A percentile compares a stretch with the other conserved stretches of the same genome.
These are phyloP conservation scores for Echites panduratus DNA, from an alignment of 257 asterid species.

Conservation along the genomic window DNA sequence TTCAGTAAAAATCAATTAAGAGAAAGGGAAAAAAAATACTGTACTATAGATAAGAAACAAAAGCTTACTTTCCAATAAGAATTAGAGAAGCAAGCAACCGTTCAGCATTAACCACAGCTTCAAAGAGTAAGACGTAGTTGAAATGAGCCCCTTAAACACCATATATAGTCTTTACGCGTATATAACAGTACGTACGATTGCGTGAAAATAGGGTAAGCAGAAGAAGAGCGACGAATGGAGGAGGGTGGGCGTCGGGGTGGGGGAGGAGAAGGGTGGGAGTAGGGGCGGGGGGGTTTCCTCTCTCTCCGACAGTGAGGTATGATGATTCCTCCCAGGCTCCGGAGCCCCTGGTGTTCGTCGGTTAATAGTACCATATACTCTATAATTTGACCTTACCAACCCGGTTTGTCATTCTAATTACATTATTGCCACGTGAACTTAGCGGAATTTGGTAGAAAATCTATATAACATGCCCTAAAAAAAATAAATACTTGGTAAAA, in stretches of 20 bases:
- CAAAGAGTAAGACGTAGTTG: not conserved
- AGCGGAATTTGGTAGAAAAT: not conserved
- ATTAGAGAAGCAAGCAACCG: not conserved
- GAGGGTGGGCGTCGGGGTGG: conserved; percentile 11
- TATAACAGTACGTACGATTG: not conserved
- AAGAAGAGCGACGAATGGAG: not conserved
- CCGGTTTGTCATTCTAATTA: conserved; percentile 9
- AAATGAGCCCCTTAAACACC: not conserved
- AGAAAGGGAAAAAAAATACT: not conserved
- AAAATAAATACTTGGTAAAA: too few relatives aligned
- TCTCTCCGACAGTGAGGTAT: conserved; percentile 26
- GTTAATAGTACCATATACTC: conserved; percentile 16
- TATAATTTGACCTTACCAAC: conserved; percentile 13
- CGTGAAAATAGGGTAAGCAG: not conserved
- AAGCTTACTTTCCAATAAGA: not conserved
- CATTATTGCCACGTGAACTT: conserved; percentile 23
- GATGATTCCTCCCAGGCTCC: conserved; percentile 23
- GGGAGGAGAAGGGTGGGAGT: conserved; percentile 5
- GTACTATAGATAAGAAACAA: not conserved
- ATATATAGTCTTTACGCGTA: not conserved
- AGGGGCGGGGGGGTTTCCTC: conserved; percentile 8
- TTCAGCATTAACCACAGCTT: not conserved
- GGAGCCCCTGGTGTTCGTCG: conserved; percentile 44
- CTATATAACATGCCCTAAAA: too few relatives aligned
- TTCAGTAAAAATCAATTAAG: not conserved